phyloP scores from a whole-genome alignment of 2,329 filamentous ascomycete genomes.

The Fusarium siculi region DNA sequence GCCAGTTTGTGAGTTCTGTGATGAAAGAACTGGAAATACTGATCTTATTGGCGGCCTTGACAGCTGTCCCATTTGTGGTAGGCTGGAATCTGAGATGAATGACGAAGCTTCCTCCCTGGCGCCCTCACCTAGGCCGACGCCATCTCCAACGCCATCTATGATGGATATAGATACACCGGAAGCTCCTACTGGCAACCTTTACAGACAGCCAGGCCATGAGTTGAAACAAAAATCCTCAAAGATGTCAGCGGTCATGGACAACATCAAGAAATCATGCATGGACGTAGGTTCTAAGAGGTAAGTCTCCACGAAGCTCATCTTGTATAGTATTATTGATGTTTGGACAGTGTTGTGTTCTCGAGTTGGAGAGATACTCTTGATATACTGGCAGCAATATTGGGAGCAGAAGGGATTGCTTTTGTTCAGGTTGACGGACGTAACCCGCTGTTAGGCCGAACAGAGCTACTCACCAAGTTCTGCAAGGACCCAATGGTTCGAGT shows the following conservation, averaged over 20 bases:
- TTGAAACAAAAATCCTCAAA: background rate
- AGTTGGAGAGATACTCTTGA: constrained; percentile 5
- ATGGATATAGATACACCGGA: background rate
- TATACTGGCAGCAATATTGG: accelerated
- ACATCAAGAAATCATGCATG: background rate
- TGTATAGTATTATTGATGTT: accelerated
- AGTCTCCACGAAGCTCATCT: accelerated
- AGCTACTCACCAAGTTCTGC: background rate
- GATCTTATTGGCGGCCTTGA: background rate
- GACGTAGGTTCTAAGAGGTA: background rate
- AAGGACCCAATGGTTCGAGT: background rate
- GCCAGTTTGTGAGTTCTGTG: background rate
- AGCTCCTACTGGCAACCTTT: accelerated
- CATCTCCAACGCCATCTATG: accelerated
- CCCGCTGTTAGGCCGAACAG: background rate
- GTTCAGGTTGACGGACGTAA: background rate
- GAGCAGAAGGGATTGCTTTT: background rate
- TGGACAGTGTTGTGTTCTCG: background rate
- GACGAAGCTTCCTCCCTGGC: accelerated
- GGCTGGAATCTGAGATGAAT: accelerated
- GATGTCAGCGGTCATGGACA: background rate
- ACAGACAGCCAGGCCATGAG: accelerated
- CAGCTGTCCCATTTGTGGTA: background rate
- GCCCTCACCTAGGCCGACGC: accelerated
- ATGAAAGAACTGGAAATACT: accelerated